These are phyloP conservation scores for Peronospora belbahrii DNA, from an alignment of 352 stramenopile species.

Conservation along the genomic window DNA sequence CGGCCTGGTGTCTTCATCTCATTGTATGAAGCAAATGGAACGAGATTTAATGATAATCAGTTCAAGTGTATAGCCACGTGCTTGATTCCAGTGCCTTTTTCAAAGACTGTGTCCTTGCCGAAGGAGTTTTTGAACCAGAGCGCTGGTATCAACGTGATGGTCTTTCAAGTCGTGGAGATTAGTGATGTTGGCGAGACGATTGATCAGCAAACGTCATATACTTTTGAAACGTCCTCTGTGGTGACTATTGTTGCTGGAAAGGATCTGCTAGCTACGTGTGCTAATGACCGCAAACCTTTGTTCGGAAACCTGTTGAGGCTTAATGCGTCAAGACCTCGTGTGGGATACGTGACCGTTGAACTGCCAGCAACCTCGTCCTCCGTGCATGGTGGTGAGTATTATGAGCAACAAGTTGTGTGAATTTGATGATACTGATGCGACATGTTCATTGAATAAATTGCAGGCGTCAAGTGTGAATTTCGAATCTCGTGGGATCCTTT, in stretches of 20 bases:
- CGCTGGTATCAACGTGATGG: slow-evolving; percentile 42
- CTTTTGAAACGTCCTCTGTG: slow-evolving; percentile 27
- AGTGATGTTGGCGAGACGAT: slow-evolving; percentile 38
- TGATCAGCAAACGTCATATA: slow-evolving; percentile 23
- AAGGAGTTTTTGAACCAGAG: slow-evolving; percentile 32
- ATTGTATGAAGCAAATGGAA: slow-evolving; percentile 37
- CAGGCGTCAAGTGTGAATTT: slow-evolving; percentile 56
- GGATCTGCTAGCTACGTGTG: slow-evolving; percentile 31
- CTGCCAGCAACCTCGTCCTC: slow-evolving; percentile 37
- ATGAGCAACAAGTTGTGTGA: background rate
- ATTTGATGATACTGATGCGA: background rate
- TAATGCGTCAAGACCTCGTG: slow-evolving; percentile 35
- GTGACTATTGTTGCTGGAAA: slow-evolving; percentile 27
- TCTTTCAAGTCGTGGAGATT: slow-evolving; percentile 63
- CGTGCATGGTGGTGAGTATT: slow-evolving; percentile 40
- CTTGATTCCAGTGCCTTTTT: slow-evolving; percentile 53
- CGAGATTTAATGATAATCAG: slow-evolving; percentile 45
- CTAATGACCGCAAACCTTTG: slow-evolving; percentile 33
- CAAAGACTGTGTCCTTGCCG: slow-evolving; percentile 49
- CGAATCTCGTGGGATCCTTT: slow-evolving; percentile 38
- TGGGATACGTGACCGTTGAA: slow-evolving; percentile 43
- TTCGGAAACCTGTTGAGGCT: slow-evolving; percentile 63
- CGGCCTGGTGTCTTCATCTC: slow-evolving; percentile 48
- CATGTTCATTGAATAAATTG: slow-evolving; percentile 1
- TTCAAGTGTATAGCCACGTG: slow-evolving; percentile 53